Base-by-base conservation (phyloP, 2,329 filamentous ascomycete species). In the Aspergillus nomiae region DNA sequence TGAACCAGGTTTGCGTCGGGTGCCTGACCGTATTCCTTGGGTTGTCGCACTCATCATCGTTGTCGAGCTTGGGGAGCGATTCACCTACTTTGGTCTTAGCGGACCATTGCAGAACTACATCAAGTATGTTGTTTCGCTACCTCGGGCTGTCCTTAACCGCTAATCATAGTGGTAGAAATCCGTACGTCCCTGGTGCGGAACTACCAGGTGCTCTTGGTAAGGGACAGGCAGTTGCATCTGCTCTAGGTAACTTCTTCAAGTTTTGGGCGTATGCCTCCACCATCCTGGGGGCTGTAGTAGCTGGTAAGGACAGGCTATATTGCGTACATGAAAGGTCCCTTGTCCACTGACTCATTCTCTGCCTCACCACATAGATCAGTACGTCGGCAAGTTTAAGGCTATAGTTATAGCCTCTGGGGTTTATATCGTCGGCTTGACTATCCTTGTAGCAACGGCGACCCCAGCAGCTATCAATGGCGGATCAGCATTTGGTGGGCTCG, bases 321-420 rank as follows among this genome's bases (percentile, higher is more conserved):
- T 28, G 10, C 19, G n/a, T 46, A n/a, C n/a, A 46, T 46, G 43
- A 24, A 30, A 32, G 19, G 19, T 21, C 19, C 21, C 19, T 24
- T 21, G 43, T 12, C n/a, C 43, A 46, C 43, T 46, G n/a, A 46
- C 43, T 59, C 24, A 43, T n/a, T 2, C 0, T 54, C 21, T 19
- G 26, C 34, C 1, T 10, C 19, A 28, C 3, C 24, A 2, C 26
- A 14, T 83, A 36, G 85, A 87, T 62, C 79, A 80, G 12, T 84
- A 82, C 70, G 73, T 84, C 4, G 84, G 85, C 38, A 81, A 84
- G 53, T 85, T 82, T 72, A 84, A 82, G 62, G 84, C 84, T 0
- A 82, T 86, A 16, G 26, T 54, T 64, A 81, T 67, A 84, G 26
- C 85, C 58, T 80, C 82, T 59, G 68, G 77, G 38, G 73, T 88